Percentiles rank a stretch among this genome's conserved stretches.
These are phyloP conservation scores for Canavalia ensiformis DNA, from an alignment of 306 rosid species.

Conservation along the genomic window DNA sequence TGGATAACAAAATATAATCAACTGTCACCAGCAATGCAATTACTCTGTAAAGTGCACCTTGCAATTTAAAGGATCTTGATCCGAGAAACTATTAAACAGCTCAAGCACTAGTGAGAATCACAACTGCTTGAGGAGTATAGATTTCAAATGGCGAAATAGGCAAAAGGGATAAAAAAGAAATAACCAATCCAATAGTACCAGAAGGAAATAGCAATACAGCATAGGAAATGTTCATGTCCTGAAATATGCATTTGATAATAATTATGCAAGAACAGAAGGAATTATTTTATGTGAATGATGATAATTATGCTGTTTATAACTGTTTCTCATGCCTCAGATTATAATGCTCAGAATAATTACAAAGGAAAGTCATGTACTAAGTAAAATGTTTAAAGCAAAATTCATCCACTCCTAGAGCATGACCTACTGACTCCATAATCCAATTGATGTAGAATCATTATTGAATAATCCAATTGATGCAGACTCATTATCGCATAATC, in stretches of 20 bases:
- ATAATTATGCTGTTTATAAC: conserved; percentile 30
- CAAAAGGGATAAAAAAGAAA: conserved; percentile 22
- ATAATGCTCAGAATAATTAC: conserved; percentile 9
- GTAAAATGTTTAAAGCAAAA: conserved; percentile 16
- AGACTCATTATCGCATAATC: background rate
- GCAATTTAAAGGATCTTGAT: background rate
- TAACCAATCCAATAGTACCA: conserved; percentile 12
- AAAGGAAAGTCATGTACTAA: conserved; percentile 26
- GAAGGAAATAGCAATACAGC: conserved; percentile 22
- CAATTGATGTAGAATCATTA: conserved; percentile 2
- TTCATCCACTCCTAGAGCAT: background rate
- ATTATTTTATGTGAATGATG: conserved; percentile 25
- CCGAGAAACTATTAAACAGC: background rate
- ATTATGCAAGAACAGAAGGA: conserved; percentile 30
- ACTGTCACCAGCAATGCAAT: background rate
- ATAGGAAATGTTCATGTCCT: conserved; percentile 10
- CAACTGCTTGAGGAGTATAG: conserved; percentile 29
- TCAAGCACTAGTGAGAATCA: background rate
- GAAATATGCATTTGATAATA: conserved; percentile 19
- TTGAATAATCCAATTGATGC: no score
- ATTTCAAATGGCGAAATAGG: conserved; percentile 14
- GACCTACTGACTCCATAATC: conserved; percentile 36
- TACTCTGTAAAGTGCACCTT: background rate
- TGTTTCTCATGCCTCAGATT: background rate
- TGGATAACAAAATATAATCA: background rate